Percentiles rank a stretch among this genome's conserved stretches.
phyloP scores from a whole-genome alignment of 2,329 filamentous ascomycete species.

The Corynespora cassiicola region DNA sequence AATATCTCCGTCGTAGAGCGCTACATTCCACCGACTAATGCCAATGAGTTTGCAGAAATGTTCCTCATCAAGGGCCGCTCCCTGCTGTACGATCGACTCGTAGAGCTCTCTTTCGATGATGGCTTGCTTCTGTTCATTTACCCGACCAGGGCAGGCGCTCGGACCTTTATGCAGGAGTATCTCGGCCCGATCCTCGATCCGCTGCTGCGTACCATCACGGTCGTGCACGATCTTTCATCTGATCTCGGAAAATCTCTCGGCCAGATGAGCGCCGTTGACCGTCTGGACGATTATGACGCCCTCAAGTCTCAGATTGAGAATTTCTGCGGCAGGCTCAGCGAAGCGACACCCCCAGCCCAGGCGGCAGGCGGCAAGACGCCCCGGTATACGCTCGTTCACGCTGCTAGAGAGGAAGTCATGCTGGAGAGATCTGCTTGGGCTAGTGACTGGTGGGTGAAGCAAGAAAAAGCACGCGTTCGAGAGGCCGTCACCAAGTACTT shows the following conservation, averaged over 20 bases:
- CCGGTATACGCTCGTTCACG: conserved; percentile 56
- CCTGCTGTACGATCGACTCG: conserved; percentile 65
- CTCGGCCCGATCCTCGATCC: conserved; percentile 68
- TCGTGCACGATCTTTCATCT: conserved; percentile 64
- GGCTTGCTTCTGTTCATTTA: conserved; percentile 69
- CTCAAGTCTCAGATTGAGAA: conserved; percentile 46
- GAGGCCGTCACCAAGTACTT: conserved; percentile 55
- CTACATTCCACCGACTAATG: conserved; percentile 68
- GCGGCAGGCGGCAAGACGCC: conserved; percentile 35
- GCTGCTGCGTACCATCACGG: conserved; percentile 63
- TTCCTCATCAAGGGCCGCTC: conserved; percentile 61
- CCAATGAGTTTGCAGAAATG: conserved; percentile 65
- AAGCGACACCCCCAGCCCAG: conserved; percentile 37
- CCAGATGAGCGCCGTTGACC: conserved; percentile 59
- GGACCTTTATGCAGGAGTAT: conserved; percentile 65
- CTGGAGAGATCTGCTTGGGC: conserved; percentile 64
- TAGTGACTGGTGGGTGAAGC: conserved; percentile 68
- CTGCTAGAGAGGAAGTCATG: conserved; percentile 57
- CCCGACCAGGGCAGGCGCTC: conserved; percentile 63
- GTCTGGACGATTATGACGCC: conserved; percentile 62
- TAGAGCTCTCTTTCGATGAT: conserved; percentile 63
- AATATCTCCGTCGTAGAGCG: conserved; percentile 68
- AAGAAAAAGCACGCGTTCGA: conserved; percentile 66
- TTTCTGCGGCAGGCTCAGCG: conserved; percentile 36
- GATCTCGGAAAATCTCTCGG: conserved; percentile 63